phyloP scores from a whole-genome alignment of 2,329 filamentous ascomycete species.

The Monosporascus sp. region DNA sequence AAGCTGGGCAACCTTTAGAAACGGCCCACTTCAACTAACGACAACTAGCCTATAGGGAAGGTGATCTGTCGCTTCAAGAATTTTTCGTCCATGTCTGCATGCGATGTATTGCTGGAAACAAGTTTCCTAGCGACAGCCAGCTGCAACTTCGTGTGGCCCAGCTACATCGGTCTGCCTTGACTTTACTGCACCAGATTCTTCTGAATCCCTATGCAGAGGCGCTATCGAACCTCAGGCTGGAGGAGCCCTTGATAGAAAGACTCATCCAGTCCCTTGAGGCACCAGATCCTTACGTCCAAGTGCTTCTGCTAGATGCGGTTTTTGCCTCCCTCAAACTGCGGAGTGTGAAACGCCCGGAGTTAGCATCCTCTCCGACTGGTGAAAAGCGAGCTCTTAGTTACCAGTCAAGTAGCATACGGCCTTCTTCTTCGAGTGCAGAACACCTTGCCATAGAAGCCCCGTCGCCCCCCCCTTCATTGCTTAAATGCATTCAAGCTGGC shows the following conservation, averaged over 20 bases:
- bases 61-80: slow-evolving; percentile 57
- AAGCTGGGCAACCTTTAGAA: slow-evolving; percentile 27
- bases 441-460: slow-evolving; percentile 15
- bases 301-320: slow-evolving; percentile 72
- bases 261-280: slow-evolving; percentile 56
- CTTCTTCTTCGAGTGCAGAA: slow-evolving; percentile 30
- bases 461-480: slow-evolving; percentile 64
- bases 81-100: slow-evolving; percentile 64
- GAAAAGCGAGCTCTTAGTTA: slow-evolving; percentile 44
- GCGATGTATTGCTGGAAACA: slow-evolving; percentile 48
- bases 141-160: slow-evolving; percentile 51
- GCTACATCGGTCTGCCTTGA: slow-evolving; percentile 65
- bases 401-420: slow-evolving; percentile 32
- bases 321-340: slow-evolving; percentile 66
- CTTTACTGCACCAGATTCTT: slow-evolving; percentile 65
- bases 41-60: slow-evolving; percentile 43
- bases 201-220: slow-evolving; percentile 55
- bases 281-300: slow-evolving; percentile 66
- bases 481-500: slow-evolving; percentile 78
- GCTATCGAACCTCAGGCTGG: slow-evolving; percentile 60
- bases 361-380: slow-evolving; percentile 36
- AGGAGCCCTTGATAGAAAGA: slow-evolving; percentile 63
- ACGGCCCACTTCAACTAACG: slow-evolving; percentile 20
- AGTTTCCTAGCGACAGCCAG: slow-evolving; percentile 28
- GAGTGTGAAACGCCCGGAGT: slow-evolving; percentile 34